A percentile compares a stretch with the other conserved stretches of the same genome.
Conservation (phyloP, 148 eudicot species). For the Heliosperma pusillum region DNA sequence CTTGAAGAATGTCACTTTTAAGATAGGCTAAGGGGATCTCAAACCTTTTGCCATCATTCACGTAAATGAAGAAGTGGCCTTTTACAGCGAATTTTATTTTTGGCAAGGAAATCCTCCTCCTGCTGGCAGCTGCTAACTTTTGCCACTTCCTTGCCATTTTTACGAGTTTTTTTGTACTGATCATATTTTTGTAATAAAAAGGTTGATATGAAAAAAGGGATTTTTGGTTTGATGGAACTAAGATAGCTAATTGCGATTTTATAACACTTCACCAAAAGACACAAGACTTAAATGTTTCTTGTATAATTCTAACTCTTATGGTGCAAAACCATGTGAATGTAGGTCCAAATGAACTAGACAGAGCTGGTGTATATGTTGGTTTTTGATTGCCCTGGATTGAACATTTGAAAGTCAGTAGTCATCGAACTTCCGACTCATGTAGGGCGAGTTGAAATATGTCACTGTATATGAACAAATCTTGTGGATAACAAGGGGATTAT, state of each 20-base stretch:
- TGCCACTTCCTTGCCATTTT: constrained; percentile 29
- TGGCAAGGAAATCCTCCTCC: constrained; percentile 18
- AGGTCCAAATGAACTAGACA: background rate
- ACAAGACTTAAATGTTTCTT: too few relatives aligned
- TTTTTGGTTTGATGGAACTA: too few relatives aligned
- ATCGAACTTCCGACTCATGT: background rate
- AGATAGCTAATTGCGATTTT: too few relatives aligned
- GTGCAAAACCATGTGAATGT: background rate
- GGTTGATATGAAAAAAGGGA: background rate
- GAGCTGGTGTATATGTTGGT: background rate
- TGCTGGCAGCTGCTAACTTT: constrained; percentile 26
- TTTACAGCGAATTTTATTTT: constrained; percentile 13
- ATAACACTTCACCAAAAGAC: too few relatives aligned
- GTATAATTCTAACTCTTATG: background rate
- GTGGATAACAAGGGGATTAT: background rate
- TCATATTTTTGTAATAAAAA: constrained; percentile 18
- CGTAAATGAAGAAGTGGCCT: constrained; percentile 29
- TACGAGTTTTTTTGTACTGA: constrained; percentile 30
- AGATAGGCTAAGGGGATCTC: constrained; percentile 22
- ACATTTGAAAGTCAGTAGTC: background rate
- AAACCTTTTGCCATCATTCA: constrained; percentile 8
- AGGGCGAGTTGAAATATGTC: too few relatives aligned
- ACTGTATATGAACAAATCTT: background rate
- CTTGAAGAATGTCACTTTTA: constrained; percentile 9
- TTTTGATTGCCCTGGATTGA: background rate